phyloP scores from a whole-genome alignment of 2,329 filamentous ascomycete species.

The Cercospora sp. region DNA sequence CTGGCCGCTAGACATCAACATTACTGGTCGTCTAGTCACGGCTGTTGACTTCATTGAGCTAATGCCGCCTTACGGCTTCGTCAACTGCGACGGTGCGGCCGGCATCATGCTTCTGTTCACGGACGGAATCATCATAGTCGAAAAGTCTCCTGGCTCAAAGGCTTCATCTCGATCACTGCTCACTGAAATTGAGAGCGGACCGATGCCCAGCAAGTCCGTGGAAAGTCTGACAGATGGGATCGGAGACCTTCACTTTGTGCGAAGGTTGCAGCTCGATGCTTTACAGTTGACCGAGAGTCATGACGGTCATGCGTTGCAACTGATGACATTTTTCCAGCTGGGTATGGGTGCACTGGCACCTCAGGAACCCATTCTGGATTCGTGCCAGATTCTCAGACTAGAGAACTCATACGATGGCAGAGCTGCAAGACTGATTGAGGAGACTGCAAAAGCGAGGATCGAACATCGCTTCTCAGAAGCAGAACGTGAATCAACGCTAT shows the following conservation, averaged over 20 bases:
- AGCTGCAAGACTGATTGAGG: slow-evolving; percentile 75
- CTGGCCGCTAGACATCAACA: slow-evolving; percentile 49
- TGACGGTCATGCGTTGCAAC: slow-evolving; percentile 32
- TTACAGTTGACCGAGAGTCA: slow-evolving; percentile 34
- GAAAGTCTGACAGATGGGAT: slow-evolving; percentile 48
- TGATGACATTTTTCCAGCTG: slow-evolving; percentile 33
- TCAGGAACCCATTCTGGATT: slow-evolving; percentile 30
- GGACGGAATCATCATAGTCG: slow-evolving; percentile 75
- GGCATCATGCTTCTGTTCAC: slow-evolving; percentile 83
- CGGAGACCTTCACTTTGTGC: slow-evolving; percentile 70
- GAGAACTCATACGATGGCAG: slow-evolving; percentile 76
- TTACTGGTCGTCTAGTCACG: slow-evolving; percentile 74
- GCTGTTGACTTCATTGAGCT: slow-evolving; percentile 80
- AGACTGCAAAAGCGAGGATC: slow-evolving; percentile 80
- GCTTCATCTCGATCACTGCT: slow-evolving; percentile 73
- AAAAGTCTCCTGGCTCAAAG: slow-evolving; percentile 53
- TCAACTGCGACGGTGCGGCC: slow-evolving; percentile 27
- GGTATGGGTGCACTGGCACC: slow-evolving; percentile 25
- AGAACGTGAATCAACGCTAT: slow-evolving; percentile 78
- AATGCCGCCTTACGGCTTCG: slow-evolving; percentile 64
- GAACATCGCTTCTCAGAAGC: slow-evolving; percentile 79
- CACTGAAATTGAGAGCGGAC: slow-evolving; percentile 78
- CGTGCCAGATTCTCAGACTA: slow-evolving; percentile 59
- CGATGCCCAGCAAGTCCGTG: slow-evolving; percentile 51
- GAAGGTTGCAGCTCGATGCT: slow-evolving; percentile 31